These are phyloP conservation scores for Diaporthe capsici DNA, from an alignment of 2,329 filamentous ascomycete genomes.

Conservation along the genomic window DNA sequence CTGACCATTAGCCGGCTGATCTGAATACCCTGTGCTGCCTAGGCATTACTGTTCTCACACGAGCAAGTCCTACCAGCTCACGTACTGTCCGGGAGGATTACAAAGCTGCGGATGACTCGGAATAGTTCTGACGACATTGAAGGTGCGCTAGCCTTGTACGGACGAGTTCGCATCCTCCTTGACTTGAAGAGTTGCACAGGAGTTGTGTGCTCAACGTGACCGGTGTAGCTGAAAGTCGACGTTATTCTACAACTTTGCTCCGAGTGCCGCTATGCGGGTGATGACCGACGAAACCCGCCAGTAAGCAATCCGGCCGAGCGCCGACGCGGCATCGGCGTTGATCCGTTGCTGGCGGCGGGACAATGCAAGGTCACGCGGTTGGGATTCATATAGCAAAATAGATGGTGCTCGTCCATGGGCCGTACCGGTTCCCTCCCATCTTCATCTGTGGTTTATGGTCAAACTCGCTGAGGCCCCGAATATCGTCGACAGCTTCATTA, in stretches of 20 bases:
- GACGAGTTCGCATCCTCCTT: background rate
- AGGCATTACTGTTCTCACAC: background rate
- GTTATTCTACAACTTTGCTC: background rate
- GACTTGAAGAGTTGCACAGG: background rate
- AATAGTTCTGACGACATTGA: background rate
- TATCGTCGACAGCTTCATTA: no score
- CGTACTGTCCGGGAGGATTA: background rate
- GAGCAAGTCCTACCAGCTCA: background rate
- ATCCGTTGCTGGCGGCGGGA: no score
- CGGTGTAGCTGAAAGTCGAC: background rate
- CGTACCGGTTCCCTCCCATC: background rate
- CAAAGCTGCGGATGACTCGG: background rate
- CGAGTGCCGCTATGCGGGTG: background rate
- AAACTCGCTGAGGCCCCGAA: background rate
- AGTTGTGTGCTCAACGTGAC: background rate
- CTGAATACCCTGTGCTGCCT: background rate
- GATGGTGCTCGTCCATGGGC: background rate
- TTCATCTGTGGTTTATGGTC: background rate
- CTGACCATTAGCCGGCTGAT: background rate
- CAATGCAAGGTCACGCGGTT: no score
- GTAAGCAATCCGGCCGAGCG: background rate
- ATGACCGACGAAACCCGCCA: background rate
- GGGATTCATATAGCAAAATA: background rate
- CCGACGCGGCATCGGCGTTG: constrained; percentile 4
- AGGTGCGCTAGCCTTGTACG: background rate